phyloP scores from a whole-genome alignment of 2,329 filamentous ascomycete genomes.

The Torrubiellomyces zombiae region DNA sequence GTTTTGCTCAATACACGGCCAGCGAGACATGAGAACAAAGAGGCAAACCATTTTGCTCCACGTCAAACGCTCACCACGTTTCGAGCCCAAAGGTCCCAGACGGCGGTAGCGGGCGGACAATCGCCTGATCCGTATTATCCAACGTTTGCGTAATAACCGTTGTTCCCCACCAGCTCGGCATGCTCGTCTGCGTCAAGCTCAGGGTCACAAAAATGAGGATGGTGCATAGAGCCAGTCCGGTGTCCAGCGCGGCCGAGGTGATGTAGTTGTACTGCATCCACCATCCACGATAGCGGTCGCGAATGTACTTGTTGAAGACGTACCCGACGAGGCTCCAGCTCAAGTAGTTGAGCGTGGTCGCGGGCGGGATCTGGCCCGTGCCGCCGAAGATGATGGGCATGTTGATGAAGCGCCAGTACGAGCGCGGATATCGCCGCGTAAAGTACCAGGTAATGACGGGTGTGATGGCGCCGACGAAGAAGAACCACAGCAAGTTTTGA shows the following conservation, averaged over 20 bases:
- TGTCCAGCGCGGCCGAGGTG: constrained; percentile 21
- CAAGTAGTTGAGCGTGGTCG: constrained; percentile 25
- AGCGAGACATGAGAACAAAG: too few species aligned
- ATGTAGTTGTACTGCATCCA: constrained; percentile 30
- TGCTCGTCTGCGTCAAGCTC: too few species aligned
- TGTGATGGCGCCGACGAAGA: constrained; percentile 5
- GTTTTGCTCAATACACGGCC: too few species aligned
- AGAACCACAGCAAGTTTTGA: background rate
- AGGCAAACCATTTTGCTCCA: too few species aligned
- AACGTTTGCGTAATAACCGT: too few species aligned
- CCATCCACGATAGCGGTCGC: constrained; percentile 20
- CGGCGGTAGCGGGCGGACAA: too few species aligned
- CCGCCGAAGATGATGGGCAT: constrained; percentile 23
- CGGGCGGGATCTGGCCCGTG: constrained; percentile 24
- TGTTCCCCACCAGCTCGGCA: too few species aligned
- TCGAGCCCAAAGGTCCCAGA: too few species aligned
- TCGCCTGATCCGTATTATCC: too few species aligned
- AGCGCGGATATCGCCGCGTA: constrained; percentile 10
- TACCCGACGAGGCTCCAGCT: constrained; percentile 22
- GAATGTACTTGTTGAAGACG: constrained; percentile 26
- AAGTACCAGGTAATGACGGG: constrained; percentile 6
- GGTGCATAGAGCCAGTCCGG: constrained; percentile 23
- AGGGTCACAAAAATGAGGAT: constrained; percentile 21
- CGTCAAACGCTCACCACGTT: too few species aligned
- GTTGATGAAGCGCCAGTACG: constrained; percentile 22